Evolutionary conservation across 1,139 yeast species (phyloP), one percentile per base, ranked within the genome.

Genomic region (Suhomyces ambrosiae): DNA sequence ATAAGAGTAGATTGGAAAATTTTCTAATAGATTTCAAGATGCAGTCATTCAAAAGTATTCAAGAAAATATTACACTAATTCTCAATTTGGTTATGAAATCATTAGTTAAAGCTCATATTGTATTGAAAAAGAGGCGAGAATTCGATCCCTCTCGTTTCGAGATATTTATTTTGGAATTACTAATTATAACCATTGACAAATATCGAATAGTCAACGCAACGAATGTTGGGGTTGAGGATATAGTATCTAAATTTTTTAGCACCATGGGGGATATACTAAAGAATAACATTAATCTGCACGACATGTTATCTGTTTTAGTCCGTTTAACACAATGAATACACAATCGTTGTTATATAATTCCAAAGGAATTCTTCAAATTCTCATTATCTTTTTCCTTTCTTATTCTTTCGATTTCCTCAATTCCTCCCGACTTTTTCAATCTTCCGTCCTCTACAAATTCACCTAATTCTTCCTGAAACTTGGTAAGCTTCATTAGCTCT

Each of bases 391-490:
- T 82, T 43, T 74, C 63, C 51, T 70, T 73, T 46, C 96, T 71
- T 35, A 72, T 54, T 40, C 88, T 71, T 52, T 90, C 97, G 13
- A 87, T 67, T 50, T 89, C 97, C 43, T 84, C 94, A 26, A 89
- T 75, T 3, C 97, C 97, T 3, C 97, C 97, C 21, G 88, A 79
- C 47, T 79, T 83, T 54, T 86, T 87, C 41, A 89, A 69, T 52
- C 76, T 84, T 25, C 77, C 74, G 35, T 82, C 92, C 7, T 73
- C 89, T 4, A 90, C 96, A 68, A 88, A 90, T 26, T 79, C 85
- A 1, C 83, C 95, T n/a, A 90, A 66, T 54, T 90, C 97, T 48
- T 85, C 89, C 56, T 85, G 88, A 52, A 90, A 90, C 41, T 82
- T 83, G 46, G 80, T 82, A 27, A 68, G 54, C 33, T 71, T 68